These are phyloP conservation scores for Plasmopara halstedii DNA, from an alignment of 352 stramenopile genomes.

Conservation along the genomic window DNA sequence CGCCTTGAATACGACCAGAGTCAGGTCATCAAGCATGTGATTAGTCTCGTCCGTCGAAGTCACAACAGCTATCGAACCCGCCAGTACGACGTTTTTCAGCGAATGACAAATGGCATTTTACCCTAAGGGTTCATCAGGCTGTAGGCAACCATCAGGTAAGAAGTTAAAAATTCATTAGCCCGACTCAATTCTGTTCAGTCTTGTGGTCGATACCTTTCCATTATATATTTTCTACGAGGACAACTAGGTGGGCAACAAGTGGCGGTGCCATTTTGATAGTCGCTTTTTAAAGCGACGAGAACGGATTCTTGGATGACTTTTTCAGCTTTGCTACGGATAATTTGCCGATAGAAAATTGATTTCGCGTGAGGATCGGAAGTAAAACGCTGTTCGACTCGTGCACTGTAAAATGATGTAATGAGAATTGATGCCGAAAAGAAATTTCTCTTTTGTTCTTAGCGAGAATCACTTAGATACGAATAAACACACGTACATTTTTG, in stretches of 20 bases:
- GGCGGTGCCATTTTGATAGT: constrained; percentile 12
- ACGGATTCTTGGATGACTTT: constrained; percentile 76
- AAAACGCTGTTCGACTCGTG: constrained; percentile 63
- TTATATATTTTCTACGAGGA: constrained; percentile 21
- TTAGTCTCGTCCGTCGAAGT: constrained; percentile 82
- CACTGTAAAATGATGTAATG: constrained; percentile 11
- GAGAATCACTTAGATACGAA: no score
- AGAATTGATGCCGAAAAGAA: constrained; percentile 3
- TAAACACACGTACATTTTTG: constrained; percentile 40
- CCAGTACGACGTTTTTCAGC: constrained; percentile 90
- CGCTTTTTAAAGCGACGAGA: constrained; percentile 26
- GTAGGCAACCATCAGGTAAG: constrained; percentile 1
- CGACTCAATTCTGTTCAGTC: no score
- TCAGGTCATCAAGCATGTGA: constrained; percentile 85
- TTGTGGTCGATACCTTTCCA: neutral
- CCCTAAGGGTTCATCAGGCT: constrained; percentile 25
- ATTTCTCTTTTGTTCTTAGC: no score
- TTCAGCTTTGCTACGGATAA: constrained; percentile 76
- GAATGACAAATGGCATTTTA: constrained; percentile 89
- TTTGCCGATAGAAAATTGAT: constrained; percentile 67
- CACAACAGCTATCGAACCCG: constrained; percentile 88
- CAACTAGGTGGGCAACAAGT: constrained; percentile 15
- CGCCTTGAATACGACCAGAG: constrained; percentile 74
- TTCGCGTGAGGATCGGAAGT: constrained; percentile 46
- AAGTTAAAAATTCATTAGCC: no score